Percentiles rank a stretch among this genome's conserved stretches.
phyloP scores from a whole-genome alignment of 768 basidiomycete species.

The Mrakia gelida region DNA sequence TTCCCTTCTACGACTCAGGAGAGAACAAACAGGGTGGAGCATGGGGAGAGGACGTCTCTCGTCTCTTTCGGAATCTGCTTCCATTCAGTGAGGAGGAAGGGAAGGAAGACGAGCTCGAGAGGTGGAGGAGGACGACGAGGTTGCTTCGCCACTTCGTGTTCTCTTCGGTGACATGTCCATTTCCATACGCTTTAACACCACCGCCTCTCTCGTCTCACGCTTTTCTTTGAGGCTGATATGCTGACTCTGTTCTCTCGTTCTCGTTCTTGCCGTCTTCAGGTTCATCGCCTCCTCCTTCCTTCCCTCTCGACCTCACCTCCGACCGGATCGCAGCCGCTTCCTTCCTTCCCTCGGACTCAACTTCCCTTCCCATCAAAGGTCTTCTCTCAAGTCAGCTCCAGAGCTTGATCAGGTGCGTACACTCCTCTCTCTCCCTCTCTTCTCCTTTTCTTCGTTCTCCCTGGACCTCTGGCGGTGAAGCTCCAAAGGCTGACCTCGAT shows the following conservation, averaged over 20 bases:
- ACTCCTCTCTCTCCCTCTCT: not conserved
- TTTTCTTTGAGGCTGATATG: not conserved
- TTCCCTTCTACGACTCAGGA: too few species aligned
- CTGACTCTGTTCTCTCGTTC: not conserved
- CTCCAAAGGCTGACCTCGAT: not conserved
- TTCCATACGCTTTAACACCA: too few species aligned
- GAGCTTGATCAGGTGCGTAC: not conserved
- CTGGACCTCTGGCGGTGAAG: not conserved
- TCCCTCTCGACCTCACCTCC: not conserved
- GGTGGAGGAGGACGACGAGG: not conserved
- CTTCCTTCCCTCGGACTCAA: not conserved
- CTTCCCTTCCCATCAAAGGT: not conserved
- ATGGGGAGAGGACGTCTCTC: not conserved
- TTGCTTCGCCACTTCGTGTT: not conserved
- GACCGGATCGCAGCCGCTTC: constrained; percentile 3
- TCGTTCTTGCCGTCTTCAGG: not conserved
- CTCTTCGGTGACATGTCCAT: too few species aligned
- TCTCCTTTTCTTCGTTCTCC: not conserved
- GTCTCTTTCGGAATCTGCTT: too few species aligned
- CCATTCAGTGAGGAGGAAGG: not conserved
- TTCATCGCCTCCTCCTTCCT: not conserved
- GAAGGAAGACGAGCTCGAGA: not conserved
- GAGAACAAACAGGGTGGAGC: not conserved
- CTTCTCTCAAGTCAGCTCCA: not conserved
- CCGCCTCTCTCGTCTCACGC: not conserved